A percentile compares a stretch with the other conserved stretches of the same genome.
These are phyloP conservation scores for Geosmithia putterillii DNA, from an alignment of 2,329 filamentous ascomycete genomes.

Conservation along the genomic window DNA sequence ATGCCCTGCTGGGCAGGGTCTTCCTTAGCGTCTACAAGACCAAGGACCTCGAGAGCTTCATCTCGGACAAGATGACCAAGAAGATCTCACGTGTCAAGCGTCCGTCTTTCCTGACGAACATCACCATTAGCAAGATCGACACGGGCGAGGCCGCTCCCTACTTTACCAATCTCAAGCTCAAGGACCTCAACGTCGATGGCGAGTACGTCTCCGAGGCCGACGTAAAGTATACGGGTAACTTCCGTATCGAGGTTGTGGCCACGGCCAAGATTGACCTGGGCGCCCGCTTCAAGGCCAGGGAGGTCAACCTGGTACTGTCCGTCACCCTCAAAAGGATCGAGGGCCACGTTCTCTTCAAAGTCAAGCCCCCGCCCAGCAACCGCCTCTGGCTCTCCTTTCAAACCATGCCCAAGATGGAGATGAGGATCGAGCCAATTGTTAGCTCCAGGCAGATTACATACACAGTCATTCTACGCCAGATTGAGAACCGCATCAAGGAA, in stretches of 20 bases:
- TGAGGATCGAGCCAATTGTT: conserved; percentile 91
- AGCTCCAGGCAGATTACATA: conserved; percentile 94
- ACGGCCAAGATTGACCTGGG: conserved; percentile 87
- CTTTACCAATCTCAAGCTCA: conserved; percentile 78
- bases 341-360: conserved; percentile 71
- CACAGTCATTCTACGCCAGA: conserved; percentile 78
- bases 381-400: conserved; percentile 94
- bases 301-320: conserved; percentile 80
- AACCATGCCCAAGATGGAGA: conserved; percentile 83
- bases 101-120: conserved; percentile 76
- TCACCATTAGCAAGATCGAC: conserved; percentile 72
- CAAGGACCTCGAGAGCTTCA: conserved; percentile 62
- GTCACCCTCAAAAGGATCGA: conserved; percentile 76
- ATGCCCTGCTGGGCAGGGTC: conserved; percentile 76
- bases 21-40: conserved; percentile 87
- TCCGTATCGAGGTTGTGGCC: conserved; percentile 82
- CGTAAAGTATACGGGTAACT: conserved; percentile 78
- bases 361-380: conserved; percentile 94
- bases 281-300: conserved; percentile 73
- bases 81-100: conserved; percentile 93
- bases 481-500: conserved; percentile 90
- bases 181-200: conserved; percentile 82
- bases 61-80: conserved; percentile 81
- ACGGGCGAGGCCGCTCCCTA: conserved; percentile 80
- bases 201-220: conserved; percentile 82